Conservation (phyloP, 129 eudicot species). For the Tagetes patula region DNA sequence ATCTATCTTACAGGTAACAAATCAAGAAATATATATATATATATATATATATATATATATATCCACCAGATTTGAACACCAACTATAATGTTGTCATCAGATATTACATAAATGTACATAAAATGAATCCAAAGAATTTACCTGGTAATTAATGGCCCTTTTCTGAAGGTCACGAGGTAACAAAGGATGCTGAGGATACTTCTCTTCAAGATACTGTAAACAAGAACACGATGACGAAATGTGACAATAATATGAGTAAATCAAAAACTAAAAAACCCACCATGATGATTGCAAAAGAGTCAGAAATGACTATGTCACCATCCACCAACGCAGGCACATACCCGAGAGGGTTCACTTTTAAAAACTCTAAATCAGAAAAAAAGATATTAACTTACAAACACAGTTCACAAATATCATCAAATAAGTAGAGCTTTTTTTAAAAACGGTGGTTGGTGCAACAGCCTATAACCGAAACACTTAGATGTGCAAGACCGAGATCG, state of each 20-base stretch:
- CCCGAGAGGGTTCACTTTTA: slow-evolving; percentile 79
- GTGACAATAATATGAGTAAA: background rate
- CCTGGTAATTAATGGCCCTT: slow-evolving; percentile 87
- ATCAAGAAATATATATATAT: background rate
- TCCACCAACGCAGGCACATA: slow-evolving; percentile 79
- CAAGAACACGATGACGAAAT: slow-evolving; percentile 8
- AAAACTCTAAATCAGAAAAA: slow-evolving; percentile 43
- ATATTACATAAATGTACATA: slow-evolving; percentile 1
- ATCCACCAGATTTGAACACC: background rate
- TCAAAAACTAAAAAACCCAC: slow-evolving; percentile 34
- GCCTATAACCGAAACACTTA: too few species aligned
- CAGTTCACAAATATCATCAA: background rate
- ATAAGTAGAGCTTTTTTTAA: too few species aligned
- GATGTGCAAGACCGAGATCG: too few species aligned
- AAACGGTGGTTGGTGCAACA: too few species aligned
- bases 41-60: background rate
- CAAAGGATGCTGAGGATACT: slow-evolving; percentile 81
- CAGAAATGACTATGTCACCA: slow-evolving; percentile 63
- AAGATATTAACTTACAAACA: background rate
- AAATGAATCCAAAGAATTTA: slow-evolving; percentile 22
- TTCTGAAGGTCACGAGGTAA: slow-evolving; percentile 68
- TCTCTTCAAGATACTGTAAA: slow-evolving; percentile 83
- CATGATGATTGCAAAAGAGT: slow-evolving; percentile 82
- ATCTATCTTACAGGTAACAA: background rate
- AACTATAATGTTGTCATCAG: slow-evolving; percentile 5